Evolutionary conservation across 441 rosid species (phyloP), one percentile per base, ranked within the genome.

Genomic region (Mallotus japonicus): DNA sequence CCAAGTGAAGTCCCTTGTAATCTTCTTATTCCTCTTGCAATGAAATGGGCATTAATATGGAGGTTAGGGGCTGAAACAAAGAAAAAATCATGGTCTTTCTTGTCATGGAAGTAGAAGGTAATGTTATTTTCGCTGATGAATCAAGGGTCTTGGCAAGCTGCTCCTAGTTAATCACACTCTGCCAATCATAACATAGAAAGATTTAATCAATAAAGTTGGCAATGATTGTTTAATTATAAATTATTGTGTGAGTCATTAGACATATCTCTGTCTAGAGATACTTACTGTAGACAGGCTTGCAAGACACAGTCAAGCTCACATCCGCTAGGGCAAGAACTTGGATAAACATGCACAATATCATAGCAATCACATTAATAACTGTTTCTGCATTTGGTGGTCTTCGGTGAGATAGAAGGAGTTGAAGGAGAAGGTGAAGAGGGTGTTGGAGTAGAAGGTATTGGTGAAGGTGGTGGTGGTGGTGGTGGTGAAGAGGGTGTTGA

Each of bases 101-200:
- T 83, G 67, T 92, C 95, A 46, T 88, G 90, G 87, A 88, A 88
- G 83, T 88, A 90, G 73, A 88, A 87, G 71, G 90, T 83, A 22
- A 82, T 82, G 73, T 89, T 88, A 17, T 88, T 87, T 34, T 91
- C 90, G 7, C 90, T 90, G 1, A 88, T 77, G 79, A 90, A 90
- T 67, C 91, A 83, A 13, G 89, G 91, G 57, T 88, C 91, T 75
- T 90, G 87, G 76, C 89, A 86, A 44, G 87, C 86, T 8, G 86
- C 83, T 65, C 91, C 90, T 8, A 82, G 88, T 61, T 54, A 75
- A 42, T 88, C 88, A 28, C 91, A 88, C 8, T 69, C 91, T 86
- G 77, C 64, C 56, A 64, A 66, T 14, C 2, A 75, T 28, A 19
- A 57, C 15, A 64, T 37, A 54, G 15, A n/a, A 1, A 65, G 16